Evolutionary conservation across 2,329 filamentous ascomycete genomes (phyloP).

Genomic region (Apiospora arundinis): DNA sequence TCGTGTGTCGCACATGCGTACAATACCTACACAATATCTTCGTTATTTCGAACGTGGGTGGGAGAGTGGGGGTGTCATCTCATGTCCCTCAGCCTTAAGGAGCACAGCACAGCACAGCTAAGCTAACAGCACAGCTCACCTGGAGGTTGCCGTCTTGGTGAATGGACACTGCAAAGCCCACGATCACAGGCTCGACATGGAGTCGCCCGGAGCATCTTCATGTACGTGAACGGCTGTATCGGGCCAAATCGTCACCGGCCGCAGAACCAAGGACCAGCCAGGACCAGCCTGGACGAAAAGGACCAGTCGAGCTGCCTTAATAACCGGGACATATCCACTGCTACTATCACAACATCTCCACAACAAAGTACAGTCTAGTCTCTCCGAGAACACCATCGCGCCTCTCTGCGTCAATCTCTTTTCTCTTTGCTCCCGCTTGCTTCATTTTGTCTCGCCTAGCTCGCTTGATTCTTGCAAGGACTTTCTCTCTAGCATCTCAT

Average conservation of each 20-base stretch:
- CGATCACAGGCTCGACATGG: background rate
- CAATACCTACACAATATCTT: background rate
- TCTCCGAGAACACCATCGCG: background rate
- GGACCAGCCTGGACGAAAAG: background rate
- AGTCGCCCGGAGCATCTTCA: background rate
- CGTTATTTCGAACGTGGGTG: background rate
- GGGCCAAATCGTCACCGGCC: slow-evolving; percentile 4
- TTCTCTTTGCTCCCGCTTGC: background rate
- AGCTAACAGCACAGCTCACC: background rate
- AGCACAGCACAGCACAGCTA: slow-evolving; percentile 1
- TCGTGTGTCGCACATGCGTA: background rate
- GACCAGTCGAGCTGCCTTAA: background rate
- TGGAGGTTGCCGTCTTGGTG: background rate
- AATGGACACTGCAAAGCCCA: background rate
- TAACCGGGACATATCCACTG: background rate
- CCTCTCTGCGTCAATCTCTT: slow-evolving; percentile 1
- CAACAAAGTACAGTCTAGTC: background rate
- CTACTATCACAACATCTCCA: slow-evolving; percentile 6
- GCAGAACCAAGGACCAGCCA: background rate
- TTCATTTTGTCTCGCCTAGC: slow-evolving; percentile 1
- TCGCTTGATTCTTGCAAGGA: background rate
- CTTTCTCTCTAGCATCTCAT: background rate
- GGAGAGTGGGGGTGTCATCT: background rate
- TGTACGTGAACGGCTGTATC: slow-evolving; percentile 7
- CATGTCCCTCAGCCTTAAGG: slow-evolving; percentile 10